Evolutionary conservation across 164 flowering plant species (phyloP).

Genomic region (Saururus chinensis): DNA sequence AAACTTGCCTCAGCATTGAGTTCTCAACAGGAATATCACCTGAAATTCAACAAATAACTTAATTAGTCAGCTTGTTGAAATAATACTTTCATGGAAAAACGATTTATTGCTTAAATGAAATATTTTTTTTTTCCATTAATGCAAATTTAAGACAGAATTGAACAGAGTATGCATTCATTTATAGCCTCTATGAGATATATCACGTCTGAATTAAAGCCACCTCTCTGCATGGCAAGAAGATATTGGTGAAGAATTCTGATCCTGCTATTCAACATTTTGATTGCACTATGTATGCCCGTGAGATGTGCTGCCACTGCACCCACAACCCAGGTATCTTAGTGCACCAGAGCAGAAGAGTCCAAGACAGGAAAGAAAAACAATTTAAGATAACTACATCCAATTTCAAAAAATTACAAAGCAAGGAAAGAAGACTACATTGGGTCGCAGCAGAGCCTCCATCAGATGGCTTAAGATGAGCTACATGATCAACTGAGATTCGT

Average conservation of each 20-base stretch:
- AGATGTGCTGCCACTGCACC: conserved; percentile 97
- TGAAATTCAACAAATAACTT: conserved; percentile 12
- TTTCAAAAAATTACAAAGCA: background rate
- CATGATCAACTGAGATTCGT: conserved; percentile 94
- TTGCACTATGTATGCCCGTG: conserved; percentile 91
- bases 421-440: conserved; percentile 38
- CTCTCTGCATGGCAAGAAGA: conserved; percentile 85
- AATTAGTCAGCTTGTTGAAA: background rate
- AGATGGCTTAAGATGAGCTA: conserved; percentile 96
- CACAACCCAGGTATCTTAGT: conserved; percentile 3
- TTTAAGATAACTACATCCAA: background rate
- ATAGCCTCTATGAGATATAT: background rate
- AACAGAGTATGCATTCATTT: no score
- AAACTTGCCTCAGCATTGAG: conserved; percentile 82
- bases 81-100: no score
- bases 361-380: background rate
- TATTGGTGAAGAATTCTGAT: conserved; percentile 76
- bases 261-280: conserved; percentile 94
- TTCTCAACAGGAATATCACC: conserved; percentile 83
- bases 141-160: no score
- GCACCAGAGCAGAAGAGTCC: background rate
- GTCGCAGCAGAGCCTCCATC: conserved; percentile 99
- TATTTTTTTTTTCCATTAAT: no score
- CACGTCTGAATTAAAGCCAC: conserved; percentile 16
- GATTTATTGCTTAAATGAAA: no score